These are phyloP conservation scores for Amaranthus cruentus DNA, from an alignment of 148 eudicot species.

Conservation along the genomic window DNA sequence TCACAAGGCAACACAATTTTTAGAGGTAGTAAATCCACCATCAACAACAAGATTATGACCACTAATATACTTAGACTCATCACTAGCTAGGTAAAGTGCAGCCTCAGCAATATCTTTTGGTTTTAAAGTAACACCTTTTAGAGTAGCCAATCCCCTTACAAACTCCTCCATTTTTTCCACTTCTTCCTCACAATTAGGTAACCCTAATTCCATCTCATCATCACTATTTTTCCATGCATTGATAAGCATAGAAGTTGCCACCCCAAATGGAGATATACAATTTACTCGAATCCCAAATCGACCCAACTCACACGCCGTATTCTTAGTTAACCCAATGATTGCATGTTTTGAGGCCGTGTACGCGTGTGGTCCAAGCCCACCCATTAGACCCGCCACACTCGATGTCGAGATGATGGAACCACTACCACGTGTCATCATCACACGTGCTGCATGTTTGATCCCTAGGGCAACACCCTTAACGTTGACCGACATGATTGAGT, in stretches of 20 bases:
- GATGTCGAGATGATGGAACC: slow-evolving; percentile 39
- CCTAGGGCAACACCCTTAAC: slow-evolving; percentile 38
- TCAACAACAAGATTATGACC: slow-evolving; percentile 44
- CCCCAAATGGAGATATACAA: slow-evolving; percentile 42
- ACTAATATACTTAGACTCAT: slow-evolving; percentile 39
- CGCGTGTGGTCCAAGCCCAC: slow-evolving; percentile 32
- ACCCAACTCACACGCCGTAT: slow-evolving; percentile 35
- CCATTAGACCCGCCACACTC: slow-evolving; percentile 40
- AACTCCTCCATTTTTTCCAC: slow-evolving; percentile 31
- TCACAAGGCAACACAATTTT: slow-evolving; percentile 34
- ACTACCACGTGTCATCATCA: slow-evolving; percentile 27
- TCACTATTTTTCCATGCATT: slow-evolving; percentile 28
- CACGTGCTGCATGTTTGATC: slow-evolving; percentile 37
- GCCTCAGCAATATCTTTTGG: slow-evolving; percentile 40
- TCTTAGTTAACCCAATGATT: slow-evolving; percentile 37
- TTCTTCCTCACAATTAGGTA: background rate
- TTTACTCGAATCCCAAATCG: slow-evolving; percentile 39
- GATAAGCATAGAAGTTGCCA: slow-evolving; percentile 39
- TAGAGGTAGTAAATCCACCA: slow-evolving; percentile 37
- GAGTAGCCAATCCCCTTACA: slow-evolving; percentile 25
- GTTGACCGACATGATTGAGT: slow-evolving; percentile 28
- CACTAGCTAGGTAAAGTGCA: slow-evolving; percentile 39
- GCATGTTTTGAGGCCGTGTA: slow-evolving; percentile 47
- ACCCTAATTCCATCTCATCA: slow-evolving; percentile 7
- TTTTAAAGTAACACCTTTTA: slow-evolving; percentile 31